Evolutionary conservation across 1,139 yeast genomes (phyloP).

Genomic region (Kodamaea plutei): DNA sequence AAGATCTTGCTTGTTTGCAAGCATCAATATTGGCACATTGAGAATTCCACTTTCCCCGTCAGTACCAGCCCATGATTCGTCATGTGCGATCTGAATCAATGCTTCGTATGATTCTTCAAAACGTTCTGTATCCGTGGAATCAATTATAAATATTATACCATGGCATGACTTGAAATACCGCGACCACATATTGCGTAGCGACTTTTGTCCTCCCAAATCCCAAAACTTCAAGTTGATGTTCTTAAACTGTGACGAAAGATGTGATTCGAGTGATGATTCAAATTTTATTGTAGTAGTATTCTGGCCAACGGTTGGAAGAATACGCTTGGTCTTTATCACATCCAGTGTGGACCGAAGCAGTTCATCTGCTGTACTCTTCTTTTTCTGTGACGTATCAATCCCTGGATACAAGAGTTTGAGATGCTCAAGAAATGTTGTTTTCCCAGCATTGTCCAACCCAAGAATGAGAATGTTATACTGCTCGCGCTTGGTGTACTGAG

Average conservation of each 20-base stretch:
- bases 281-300: slow-evolving; percentile 42
- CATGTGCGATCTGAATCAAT: slow-evolving; percentile 42
- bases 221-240: slow-evolving; percentile 71
- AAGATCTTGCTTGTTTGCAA: slow-evolving; percentile 92
- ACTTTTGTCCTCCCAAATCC: slow-evolving; percentile 95
- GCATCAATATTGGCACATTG: slow-evolving; percentile 83
- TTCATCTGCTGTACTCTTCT: slow-evolving; percentile 14
- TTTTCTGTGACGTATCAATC: slow-evolving; percentile 19
- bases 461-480: slow-evolving; percentile 64
- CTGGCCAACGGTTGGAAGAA: slow-evolving; percentile 49
- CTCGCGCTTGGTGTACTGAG: slow-evolving; percentile 46
- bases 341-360: slow-evolving; percentile 20
- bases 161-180: slow-evolving; percentile 83
- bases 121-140: slow-evolving; percentile 79
- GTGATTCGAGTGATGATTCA: slow-evolving; percentile 25
- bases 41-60: slow-evolving; percentile 20
- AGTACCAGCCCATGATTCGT: slow-evolving; percentile 31
- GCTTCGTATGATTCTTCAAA: slow-evolving; percentile 78
- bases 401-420: slow-evolving; percentile 37
- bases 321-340: slow-evolving; percentile 50
- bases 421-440: slow-evolving; percentile 69
- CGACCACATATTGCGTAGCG: slow-evolving; percentile 80
- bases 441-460: slow-evolving; percentile 95
- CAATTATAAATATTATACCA: slow-evolving; percentile 88
- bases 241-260: slow-evolving; percentile 34